Evolutionary conservation across 345 rosid species (phyloP).

Genomic region (Ceriops zippeliana): DNA sequence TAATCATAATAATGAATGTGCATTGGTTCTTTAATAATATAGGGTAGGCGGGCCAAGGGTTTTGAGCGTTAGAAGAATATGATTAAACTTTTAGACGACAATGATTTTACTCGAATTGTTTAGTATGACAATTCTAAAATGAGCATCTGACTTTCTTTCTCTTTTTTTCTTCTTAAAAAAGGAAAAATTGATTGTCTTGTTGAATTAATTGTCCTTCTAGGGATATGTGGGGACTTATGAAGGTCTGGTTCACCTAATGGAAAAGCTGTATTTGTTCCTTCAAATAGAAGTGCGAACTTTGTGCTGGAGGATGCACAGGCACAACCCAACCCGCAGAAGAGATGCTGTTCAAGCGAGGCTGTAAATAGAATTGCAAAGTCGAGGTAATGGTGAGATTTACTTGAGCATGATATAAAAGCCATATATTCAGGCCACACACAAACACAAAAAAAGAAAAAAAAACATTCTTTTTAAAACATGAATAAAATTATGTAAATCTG

Average conservation of each 20-base stretch:
- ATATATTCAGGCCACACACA: too few relatives aligned
- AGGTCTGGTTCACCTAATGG: slow-evolving; percentile 32
- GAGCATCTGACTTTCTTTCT: slow-evolving; percentile 18
- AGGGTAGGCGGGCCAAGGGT: slow-evolving; percentile 18
- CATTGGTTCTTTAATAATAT: slow-evolving; percentile 10
- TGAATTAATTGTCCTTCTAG: slow-evolving; percentile 14
- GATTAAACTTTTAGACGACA: slow-evolving; percentile 39
- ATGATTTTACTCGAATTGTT: slow-evolving; percentile 25
- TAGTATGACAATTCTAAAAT: slow-evolving; percentile 12
- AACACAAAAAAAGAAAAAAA: too few relatives aligned
- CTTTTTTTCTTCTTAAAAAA: too few relatives aligned
- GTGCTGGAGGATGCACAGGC: too few relatives aligned
- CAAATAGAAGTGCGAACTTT: too few relatives aligned
- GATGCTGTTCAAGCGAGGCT: too few relatives aligned
- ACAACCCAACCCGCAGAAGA: too few relatives aligned
- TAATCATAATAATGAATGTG: slow-evolving; percentile 18
- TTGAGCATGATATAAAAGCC: not conserved
- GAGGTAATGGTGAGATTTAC: not conserved
- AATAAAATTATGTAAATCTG: too few relatives aligned
- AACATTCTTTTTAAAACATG: too few relatives aligned
- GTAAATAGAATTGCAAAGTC: too few relatives aligned
- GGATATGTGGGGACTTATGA: slow-evolving; percentile 13
- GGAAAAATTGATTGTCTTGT: slow-evolving; percentile 14
- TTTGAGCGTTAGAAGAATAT: slow-evolving; percentile 14
- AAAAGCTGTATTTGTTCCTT: slow-evolving; percentile 5